These are phyloP conservation scores for Exophiala xenobiotica DNA, from an alignment of 2,329 filamentous ascomycete genomes.

Conservation along the genomic window DNA sequence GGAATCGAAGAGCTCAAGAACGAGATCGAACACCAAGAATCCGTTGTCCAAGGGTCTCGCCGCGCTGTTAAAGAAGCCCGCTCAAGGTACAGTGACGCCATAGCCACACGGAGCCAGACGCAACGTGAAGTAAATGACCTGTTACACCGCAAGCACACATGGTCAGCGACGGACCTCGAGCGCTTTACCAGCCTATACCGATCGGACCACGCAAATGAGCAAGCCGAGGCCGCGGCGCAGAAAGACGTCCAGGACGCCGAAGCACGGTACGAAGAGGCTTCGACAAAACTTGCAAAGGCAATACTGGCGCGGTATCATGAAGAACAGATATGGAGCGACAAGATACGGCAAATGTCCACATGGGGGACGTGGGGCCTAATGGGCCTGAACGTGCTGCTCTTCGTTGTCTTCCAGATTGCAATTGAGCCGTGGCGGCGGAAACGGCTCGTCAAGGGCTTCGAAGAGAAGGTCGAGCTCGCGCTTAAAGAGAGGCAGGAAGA, in stretches of 20 bases:
- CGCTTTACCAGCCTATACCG: conserved; percentile 91
- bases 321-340: conserved; percentile 98
- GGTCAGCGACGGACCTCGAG: conserved; percentile 83
- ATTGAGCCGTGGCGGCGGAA: conserved; percentile 88
- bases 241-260: conserved; percentile 73
- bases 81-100: conserved; percentile 75
- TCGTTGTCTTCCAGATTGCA: conserved; percentile 81
- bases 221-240: conserved; percentile 71
- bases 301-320: conserved; percentile 95
- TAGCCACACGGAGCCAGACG: conserved; percentile 77
- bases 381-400: conserved; percentile 90
- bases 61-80: conserved; percentile 69
- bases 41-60: conserved; percentile 56
- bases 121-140: conserved; percentile 95
- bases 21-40: conserved; percentile 69
- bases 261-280: conserved; percentile 73
- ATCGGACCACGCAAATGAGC: conserved; percentile 89
- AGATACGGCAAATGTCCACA: conserved; percentile 91
- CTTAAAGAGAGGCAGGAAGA: conserved; percentile 60
- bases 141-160: conserved; percentile 88
- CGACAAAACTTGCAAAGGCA: conserved; percentile 71
- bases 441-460: conserved; percentile 78
- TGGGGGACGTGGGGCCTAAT: conserved; percentile 99
- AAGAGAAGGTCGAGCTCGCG: conserved; percentile 70
- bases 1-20: conserved; percentile 82